Evolutionary conservation across 768 basidiomycete genomes (phyloP).

Genomic region (Lactarius quietus): DNA sequence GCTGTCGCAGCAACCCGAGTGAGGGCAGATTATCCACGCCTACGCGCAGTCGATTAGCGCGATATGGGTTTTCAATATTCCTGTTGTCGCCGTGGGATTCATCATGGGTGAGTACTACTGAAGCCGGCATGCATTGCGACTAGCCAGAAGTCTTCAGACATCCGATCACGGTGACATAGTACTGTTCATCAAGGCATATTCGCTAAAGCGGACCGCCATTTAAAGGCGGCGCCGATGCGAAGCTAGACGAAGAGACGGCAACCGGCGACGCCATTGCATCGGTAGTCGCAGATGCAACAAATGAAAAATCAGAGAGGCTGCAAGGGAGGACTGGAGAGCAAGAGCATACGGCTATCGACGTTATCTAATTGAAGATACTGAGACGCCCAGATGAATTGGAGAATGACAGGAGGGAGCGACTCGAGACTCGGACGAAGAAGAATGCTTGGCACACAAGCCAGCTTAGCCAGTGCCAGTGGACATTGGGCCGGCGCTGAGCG

Average conservation of each 20-base stretch:
- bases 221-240: conserved; percentile 21
- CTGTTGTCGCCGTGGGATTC: conserved; percentile 34
- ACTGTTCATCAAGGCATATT: conserved; percentile 37
- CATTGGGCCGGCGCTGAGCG: too few relatives aligned
- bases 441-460: too few relatives aligned
- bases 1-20: conserved; percentile 30
- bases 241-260: conserved; percentile 28
- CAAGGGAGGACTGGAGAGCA: not conserved
- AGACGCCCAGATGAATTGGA: not conserved
- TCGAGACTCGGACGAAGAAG: too few relatives aligned
- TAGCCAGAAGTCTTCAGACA: not conserved
- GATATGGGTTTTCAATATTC: conserved; percentile 40
- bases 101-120: conserved; percentile 30
- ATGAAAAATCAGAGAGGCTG: conserved; percentile 11
- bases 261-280: not conserved
- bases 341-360: not conserved
- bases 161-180: conserved; percentile 22
- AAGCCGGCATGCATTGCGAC: not conserved
- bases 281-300: conserved; percentile 5
- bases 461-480: too few relatives aligned
- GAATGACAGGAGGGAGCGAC: not conserved
- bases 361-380: not conserved
- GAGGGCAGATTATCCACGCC: conserved; percentile 37
- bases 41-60: conserved; percentile 37
- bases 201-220: conserved; percentile 33